Base-by-base conservation (phyloP, 2,329 filamentous ascomycete species). In the Aureobasidium pullulans region DNA sequence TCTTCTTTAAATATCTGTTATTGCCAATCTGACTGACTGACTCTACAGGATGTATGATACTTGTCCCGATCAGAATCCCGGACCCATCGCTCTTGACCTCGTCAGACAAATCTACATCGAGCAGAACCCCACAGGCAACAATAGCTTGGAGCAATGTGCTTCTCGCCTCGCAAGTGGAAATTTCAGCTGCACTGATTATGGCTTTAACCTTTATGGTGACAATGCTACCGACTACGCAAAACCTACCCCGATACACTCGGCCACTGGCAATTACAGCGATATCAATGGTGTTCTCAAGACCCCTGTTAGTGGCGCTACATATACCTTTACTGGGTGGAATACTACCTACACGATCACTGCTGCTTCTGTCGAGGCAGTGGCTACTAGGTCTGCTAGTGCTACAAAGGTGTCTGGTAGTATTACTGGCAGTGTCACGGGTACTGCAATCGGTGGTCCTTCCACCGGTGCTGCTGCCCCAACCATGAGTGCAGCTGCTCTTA, bases 201-300 rank as follows among this genome's bases (percentile, higher is more conserved):
- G 43, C 15, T 57, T 57, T 9, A 31, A 15, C 6, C 8, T 2
- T 6, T 56, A 56, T 36, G 52, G 29, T 3, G 29, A 19, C 13
- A 57, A 57, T 13, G 53, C 53, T 31, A 37, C 40, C 5, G 53
- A 57, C 15, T 46, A 37, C 16, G 53, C 53, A 6, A 57, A 19
- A 15, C 52, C 40, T 29, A 46, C 40, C 1, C 53, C 53, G 2
- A 4, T 47, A 2, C 40, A 46, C 10, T 46, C 53, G 5, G 42
- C 53, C 39, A 57, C 42, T 19, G 53, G 53, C 32, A 47, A 32
- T 11, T 39, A 36, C 15, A 57, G 42, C 15, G 53, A 57, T 47
- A 3, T 47, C 10, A 32, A 43, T 13, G 53, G 53, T 9, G 19
- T 57, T 9, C n/a, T 57, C 5, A 47, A 42, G 16, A 46, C 31